Evolutionary conservation across 2,329 filamentous ascomycete species (phyloP).

Genomic region (Malbranchea zuffiana): DNA sequence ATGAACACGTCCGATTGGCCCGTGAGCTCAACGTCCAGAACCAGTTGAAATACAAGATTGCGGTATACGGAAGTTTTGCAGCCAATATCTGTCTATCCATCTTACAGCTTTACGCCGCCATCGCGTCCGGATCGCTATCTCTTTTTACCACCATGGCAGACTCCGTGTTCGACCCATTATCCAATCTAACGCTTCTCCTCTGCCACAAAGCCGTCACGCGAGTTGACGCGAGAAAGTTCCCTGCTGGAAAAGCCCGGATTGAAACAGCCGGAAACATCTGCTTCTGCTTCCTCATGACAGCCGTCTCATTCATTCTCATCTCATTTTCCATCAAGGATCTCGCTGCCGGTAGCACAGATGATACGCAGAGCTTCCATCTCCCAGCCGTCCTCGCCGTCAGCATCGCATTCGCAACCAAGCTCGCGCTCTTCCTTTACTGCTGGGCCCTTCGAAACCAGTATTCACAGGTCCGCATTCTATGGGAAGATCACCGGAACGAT

Average conservation of each 20-base stretch:
- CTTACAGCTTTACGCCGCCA: slow-evolving; percentile 80
- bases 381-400: slow-evolving; percentile 76
- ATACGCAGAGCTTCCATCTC: slow-evolving; percentile 59
- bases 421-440: slow-evolving; percentile 79
- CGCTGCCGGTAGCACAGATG: slow-evolving; percentile 35
- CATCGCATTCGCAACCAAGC: slow-evolving; percentile 75
- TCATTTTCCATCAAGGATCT: slow-evolving; percentile 73
- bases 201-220: slow-evolving; percentile 78
- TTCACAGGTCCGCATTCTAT: slow-evolving; percentile 80
- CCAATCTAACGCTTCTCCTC: slow-evolving; percentile 76
- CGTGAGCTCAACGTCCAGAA: slow-evolving; percentile 71
- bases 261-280: slow-evolving; percentile 93
- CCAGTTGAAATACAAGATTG: slow-evolving; percentile 53
- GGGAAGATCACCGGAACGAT: slow-evolving; percentile 96
- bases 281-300: slow-evolving; percentile 92
- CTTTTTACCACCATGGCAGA: slow-evolving; percentile 98
- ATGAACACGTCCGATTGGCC: slow-evolving; percentile 76
- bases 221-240: slow-evolving; percentile 77
- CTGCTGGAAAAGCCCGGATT: slow-evolving; percentile 83
- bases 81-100: slow-evolving; percentile 71
- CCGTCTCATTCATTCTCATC: slow-evolving; percentile 85
- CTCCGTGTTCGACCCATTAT: slow-evolving; percentile 82
- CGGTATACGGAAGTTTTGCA: slow-evolving; percentile 56
- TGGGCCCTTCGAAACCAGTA: slow-evolving; percentile 85
- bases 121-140: slow-evolving; percentile 78